Evolutionary conservation across 177 flowering plant genomes (phyloP).

Genomic region (Telopea speciosissima): DNA sequence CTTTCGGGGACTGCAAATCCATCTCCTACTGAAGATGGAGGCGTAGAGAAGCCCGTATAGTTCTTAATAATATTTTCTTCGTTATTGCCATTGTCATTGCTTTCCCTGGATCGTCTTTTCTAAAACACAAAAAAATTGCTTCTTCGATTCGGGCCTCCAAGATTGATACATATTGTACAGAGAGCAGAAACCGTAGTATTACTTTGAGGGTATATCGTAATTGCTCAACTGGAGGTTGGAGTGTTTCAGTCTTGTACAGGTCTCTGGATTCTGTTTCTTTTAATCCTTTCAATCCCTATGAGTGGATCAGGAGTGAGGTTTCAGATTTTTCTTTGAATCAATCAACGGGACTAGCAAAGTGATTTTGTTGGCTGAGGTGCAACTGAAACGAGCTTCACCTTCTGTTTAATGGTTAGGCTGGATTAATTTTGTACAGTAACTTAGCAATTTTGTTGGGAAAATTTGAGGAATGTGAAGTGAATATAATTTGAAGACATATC

Average conservation of each 20-base stretch:
- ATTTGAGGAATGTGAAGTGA: conserved; percentile 14
- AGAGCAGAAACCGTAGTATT: conserved; percentile 6
- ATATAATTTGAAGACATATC: conserved; percentile 16
- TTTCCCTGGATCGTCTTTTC: not conserved
- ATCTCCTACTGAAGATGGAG: conserved; percentile 32
- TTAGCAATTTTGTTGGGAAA: conserved; percentile 2
- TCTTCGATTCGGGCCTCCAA: not conserved
- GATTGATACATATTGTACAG: conserved; percentile 7
- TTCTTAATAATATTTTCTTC: not conserved
- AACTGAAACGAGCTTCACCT: conserved; percentile 2
- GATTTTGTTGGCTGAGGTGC: conserved; percentile 1
- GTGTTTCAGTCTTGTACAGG: not conserved
- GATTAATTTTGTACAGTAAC: conserved; percentile 10
- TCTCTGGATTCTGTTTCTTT: conserved; percentile 3
- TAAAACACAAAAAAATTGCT: conserved; percentile 4
- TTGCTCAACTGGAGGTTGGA: conserved; percentile 6
- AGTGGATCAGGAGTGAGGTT: conserved; percentile 4
- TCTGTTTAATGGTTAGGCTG: not conserved
- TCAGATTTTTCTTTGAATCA: not conserved
- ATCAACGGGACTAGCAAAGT: not conserved
- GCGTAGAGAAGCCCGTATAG: conserved; percentile 15
- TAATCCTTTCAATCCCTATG: not conserved
- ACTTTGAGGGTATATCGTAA: not conserved
- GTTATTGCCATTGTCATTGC: conserved; percentile 3
- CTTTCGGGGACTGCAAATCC: conserved; percentile 20